Conservation (phyloP, 441 rosid genomes). For the Jatropha multifida region DNA sequence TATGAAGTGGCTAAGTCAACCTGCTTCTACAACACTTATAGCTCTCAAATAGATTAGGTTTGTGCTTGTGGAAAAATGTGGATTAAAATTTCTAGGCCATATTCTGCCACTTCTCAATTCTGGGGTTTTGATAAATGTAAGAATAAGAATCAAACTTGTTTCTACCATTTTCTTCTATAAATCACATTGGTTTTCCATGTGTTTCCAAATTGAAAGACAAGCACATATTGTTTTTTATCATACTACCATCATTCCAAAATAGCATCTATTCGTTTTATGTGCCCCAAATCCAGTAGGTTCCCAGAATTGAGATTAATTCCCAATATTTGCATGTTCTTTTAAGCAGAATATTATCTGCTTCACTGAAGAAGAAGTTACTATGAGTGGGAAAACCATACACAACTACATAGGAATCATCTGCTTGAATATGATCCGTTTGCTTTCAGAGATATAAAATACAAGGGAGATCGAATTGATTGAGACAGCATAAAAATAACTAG, state of each 20-base stretch:
- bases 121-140: background rate
- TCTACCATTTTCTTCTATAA: background rate
- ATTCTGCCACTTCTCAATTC: background rate
- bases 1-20: background rate
- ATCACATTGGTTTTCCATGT: background rate
- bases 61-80: background rate
- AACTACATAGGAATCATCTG: background rate
- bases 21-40: background rate
- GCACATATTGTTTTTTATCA: background rate
- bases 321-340: background rate
- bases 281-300: background rate
- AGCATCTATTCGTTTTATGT: background rate
- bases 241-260: background rate
- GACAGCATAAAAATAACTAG: background rate
- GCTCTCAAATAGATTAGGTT: background rate
- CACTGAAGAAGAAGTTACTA: background rate
- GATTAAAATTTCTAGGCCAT: too few species aligned
- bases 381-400: background rate
- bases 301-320: background rate
- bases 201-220: background rate
- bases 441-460: background rate
- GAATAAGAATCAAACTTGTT: background rate
- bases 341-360: background rate
- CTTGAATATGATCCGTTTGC: background rate
- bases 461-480: background rate